Conservation (phyloP, 257 asterid genomes). For the Penstemon davidsonii region DNA sequence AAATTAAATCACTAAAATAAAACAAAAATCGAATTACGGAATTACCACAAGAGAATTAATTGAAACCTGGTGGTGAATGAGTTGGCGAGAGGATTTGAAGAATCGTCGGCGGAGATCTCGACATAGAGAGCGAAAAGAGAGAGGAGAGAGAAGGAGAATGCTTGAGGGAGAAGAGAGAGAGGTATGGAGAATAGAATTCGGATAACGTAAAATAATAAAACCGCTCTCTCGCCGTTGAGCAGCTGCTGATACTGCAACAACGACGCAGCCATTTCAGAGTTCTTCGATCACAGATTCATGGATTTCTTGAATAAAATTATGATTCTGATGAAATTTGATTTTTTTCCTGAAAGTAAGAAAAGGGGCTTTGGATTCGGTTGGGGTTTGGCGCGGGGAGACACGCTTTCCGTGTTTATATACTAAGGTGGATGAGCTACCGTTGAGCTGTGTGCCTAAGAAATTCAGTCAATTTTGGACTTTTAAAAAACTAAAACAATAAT, state of each 20-base stretch:
- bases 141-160: constrained; percentile 52
- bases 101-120: constrained; percentile 69
- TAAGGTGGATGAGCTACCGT: too few species aligned
- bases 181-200: constrained; percentile 58
- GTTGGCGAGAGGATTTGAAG: constrained; percentile 46
- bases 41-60: too few species aligned
- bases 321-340: background rate
- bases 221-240: constrained; percentile 91
- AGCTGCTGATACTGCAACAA: constrained; percentile 48
- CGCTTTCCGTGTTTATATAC: too few species aligned
- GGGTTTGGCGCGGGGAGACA: too few species aligned
- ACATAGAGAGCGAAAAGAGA: constrained; percentile 70
- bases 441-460: too few species aligned
- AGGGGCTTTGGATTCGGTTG: too few species aligned
- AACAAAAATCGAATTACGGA: background rate
- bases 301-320: too few species aligned
- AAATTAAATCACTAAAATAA: background rate
- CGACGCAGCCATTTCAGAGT: constrained; percentile 33
- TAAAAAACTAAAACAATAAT: too few species aligned
- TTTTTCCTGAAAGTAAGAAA: too few species aligned
- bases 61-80: constrained; percentile 68
- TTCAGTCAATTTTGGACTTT: too few species aligned
- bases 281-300: too few species aligned
- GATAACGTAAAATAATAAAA: constrained; percentile 57
- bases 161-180: constrained; percentile 51